Percentiles rank a stretch among this genome's conserved stretches.
phyloP scores from a whole-genome alignment of 129 eudicot species.

The Centella asiatica region DNA sequence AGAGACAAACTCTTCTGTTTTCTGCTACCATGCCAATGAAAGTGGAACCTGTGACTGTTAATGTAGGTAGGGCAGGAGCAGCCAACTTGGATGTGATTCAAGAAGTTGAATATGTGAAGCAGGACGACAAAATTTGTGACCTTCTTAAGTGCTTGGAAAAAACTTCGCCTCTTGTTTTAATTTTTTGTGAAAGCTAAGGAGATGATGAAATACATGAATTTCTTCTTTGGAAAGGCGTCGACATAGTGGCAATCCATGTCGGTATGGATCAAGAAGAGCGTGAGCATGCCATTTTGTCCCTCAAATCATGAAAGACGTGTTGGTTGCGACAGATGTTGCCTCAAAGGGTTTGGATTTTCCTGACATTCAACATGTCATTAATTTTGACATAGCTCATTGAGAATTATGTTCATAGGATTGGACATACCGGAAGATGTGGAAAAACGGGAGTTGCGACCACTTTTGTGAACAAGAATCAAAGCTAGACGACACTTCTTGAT shows the following conservation, averaged over 20 bases:
- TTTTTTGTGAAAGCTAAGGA: constrained; percentile 65
- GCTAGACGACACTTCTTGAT: constrained; percentile 74
- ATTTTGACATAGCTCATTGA: constrained; percentile 87
- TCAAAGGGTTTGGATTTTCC: constrained; percentile 87
- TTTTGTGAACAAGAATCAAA: constrained; percentile 72
- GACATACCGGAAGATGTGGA: constrained; percentile 74
- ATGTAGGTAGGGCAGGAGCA: constrained; percentile 87
- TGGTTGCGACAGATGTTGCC: constrained; percentile 71
- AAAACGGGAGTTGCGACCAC: constrained; percentile 81
- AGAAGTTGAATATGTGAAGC: constrained; percentile 88
- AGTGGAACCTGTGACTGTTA: constrained; percentile 69
- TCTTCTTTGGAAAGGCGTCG: constrained; percentile 67
- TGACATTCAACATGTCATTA: constrained; percentile 75
- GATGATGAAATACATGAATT: constrained; percentile 81
- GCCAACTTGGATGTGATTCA: constrained; percentile 92
- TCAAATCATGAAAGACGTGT: constrained; percentile 56
- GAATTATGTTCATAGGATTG: constrained; percentile 76
- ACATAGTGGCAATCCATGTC: constrained; percentile 68
- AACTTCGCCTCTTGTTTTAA: constrained; percentile 70
- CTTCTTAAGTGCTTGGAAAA: constrained; percentile 83
- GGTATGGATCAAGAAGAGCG: constrained; percentile 90
- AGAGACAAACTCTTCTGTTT: constrained; percentile 72
- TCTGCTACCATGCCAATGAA: constrained; percentile 89
- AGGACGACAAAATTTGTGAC: constrained; percentile 71
- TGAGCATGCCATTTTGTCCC: constrained; percentile 62